Conservation (phyloP, 352 stramenopile species). For the Peronospora destructor region DNA sequence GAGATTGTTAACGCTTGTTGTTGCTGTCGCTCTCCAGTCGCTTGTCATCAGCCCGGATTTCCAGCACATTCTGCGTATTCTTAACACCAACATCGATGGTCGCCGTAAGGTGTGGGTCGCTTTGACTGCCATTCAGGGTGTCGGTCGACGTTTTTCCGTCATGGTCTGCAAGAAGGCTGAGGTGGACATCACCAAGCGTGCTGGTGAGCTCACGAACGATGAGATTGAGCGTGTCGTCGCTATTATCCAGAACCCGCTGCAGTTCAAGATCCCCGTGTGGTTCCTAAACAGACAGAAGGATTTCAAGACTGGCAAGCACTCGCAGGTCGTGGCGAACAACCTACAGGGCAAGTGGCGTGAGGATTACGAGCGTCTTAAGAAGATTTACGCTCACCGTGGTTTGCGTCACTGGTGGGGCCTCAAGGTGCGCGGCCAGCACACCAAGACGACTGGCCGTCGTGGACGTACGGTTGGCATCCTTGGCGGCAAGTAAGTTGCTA, state of each 20-base stretch:
- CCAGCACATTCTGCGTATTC: slow-evolving; percentile 99
- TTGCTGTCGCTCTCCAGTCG: slow-evolving; percentile 40
- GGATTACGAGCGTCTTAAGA: slow-evolving; percentile 99
- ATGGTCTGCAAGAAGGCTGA: slow-evolving; percentile 99
- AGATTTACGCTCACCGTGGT: slow-evolving; percentile 99
- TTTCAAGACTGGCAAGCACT: slow-evolving; percentile 99
- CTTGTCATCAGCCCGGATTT: slow-evolving; percentile 94
- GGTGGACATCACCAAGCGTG: slow-evolving; percentile 98
- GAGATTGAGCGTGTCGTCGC: slow-evolving; percentile 99
- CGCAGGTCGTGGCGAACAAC: slow-evolving; percentile 97
- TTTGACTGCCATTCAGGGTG: slow-evolving; percentile 81
- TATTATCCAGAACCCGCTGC: slow-evolving; percentile 98
- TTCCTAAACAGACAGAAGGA: slow-evolving; percentile 99
- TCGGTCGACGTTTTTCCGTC: slow-evolving; percentile 80
- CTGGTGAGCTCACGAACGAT: slow-evolving; percentile 97
- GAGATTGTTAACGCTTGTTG: slow-evolving; percentile 12
- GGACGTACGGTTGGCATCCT: slow-evolving; percentile 77
- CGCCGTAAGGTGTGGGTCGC: slow-evolving; percentile 90
- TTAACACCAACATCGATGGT: slow-evolving; percentile 99
- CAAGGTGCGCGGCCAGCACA: slow-evolving; percentile 99
- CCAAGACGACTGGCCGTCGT: slow-evolving; percentile 97
- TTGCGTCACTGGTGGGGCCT: slow-evolving; percentile 99
- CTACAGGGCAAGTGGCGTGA: slow-evolving; percentile 98
- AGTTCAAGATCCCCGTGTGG: slow-evolving; percentile 99
- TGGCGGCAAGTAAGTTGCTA: slow-evolving; percentile 70